Evolutionary conservation across 257 asterid species (phyloP), one percentile per base, ranked within the genome.

Genomic region (Leonotis leonurus): DNA sequence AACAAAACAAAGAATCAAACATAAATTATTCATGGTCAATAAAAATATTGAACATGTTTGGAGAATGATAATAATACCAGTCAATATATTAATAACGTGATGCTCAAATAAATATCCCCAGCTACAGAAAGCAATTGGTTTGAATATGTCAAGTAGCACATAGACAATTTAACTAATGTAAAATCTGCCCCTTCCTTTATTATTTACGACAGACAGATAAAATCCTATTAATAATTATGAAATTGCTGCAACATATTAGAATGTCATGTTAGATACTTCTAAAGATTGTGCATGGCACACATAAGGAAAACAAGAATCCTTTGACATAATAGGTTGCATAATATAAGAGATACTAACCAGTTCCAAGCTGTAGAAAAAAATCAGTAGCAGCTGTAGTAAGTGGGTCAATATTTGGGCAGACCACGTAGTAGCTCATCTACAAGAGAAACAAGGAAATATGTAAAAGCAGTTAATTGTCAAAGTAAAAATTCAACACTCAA

Each of bases 331-430:
- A 70, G 54, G 46, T 39, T 53, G 48, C 14, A 26, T 65, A 64
- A 57, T 26, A 66, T 49, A 49, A 30, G 49, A 16, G 41, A 69
- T 49, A 76, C 97, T 69, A 70, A 93, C 99, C 97, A 59, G 96
- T 89, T 73, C 99, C 97, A 73, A 93, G 97, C 77, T 93, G 99
- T 78, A 87, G 86, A 79, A 93, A 89, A 75, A 93, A 93, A 79
- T 93, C 97, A 21, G 90, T 71, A 57, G 99, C 96, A 61, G 99
- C 99, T 2, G 81, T 81, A 48, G 80, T 83, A 36, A 93, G 90
- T 54, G 99, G 95, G 72, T 87, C 97, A 63, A 93, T 89, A 79
- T 93, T 89, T 52, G 99, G 99, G 75, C 99, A 93, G 60, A 89
- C 96, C 71, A 93, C 99, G 49, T 79, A 81, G 86, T 89, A 93